Evolutionary conservation across 1,284 basidiomycete genomes (phyloP), one percentile per base, ranked within the genome.

Genomic region (Puccinia hordei): DNA sequence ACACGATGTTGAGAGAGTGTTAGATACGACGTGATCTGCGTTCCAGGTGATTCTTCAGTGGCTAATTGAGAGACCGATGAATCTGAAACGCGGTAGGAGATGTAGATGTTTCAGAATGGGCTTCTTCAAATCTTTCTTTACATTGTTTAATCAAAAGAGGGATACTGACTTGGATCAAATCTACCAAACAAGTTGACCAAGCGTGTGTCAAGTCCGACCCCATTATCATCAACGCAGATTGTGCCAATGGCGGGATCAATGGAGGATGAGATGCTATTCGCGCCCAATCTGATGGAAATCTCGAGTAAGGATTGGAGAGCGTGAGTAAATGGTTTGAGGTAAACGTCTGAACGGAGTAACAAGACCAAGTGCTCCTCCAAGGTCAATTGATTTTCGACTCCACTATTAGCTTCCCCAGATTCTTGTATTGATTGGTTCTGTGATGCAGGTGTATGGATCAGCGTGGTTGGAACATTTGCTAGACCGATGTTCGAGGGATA

Each of bases 291-390:
- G 49, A 73, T 73, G 27, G 71, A 73, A 9, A 73, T 57, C 30
- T 73, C 53, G 71, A 73, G 44, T 15, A 73, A 33, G 22, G 44
- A 27, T 19, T 69, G 49, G 66, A 69, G 66, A 1, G 41, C 66
- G 33, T 69, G 66, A 9, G 66, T 69, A 30, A 69, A 69, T 22
- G 66, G 49, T 15, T 24, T 2, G 3, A 69, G 66, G 41, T 69
- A 69, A 15, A 69, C 66, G n/a, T 44, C 66, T 9, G 66, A 69
- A 22, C 66, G 66, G 10, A 69, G 46, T 13, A 69, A 49, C 27
- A 24, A 24, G 66, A 69, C n/a, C 13, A 44, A 49, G 93, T 92
- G 83, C 94, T n/a, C n/a, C n/a, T n/a, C n/a, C n/a, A n/a, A n/a
- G n/a, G n/a, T n/a, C n/a, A n/a, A n/a, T n/a, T n/a, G n/a, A n/a